These are phyloP conservation scores for Chalara sp. DNA, from an alignment of 2,329 filamentous ascomycete genomes.

Conservation along the genomic window DNA sequence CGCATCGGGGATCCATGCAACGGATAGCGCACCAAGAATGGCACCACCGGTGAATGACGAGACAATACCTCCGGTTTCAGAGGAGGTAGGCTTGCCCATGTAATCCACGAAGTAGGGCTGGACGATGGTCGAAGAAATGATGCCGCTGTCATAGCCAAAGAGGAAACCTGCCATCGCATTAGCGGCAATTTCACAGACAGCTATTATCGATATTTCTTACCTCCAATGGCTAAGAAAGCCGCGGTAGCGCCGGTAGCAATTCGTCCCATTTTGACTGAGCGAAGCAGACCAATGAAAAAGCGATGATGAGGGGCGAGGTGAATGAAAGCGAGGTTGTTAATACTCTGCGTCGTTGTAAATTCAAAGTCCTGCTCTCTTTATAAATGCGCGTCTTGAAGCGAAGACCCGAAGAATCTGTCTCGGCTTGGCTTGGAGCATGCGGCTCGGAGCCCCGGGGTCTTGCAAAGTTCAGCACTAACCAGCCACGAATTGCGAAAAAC, in stretches of 20 bases:
- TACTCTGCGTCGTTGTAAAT: too few relatives aligned
- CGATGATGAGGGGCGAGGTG: too few relatives aligned
- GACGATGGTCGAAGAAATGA: constrained; percentile 26
- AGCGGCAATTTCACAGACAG: neutral
- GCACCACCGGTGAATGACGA: constrained; percentile 34
- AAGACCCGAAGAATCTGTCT: too few relatives aligned
- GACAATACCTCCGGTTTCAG: constrained; percentile 30
- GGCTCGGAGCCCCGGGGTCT: too few relatives aligned
- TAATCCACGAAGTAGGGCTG: constrained; percentile 20
- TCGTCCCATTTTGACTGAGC: constrained; percentile 1
- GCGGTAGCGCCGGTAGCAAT: constrained; percentile 1
- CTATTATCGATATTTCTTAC: constrained; percentile 1
- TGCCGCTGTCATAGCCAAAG: constrained; percentile 28
- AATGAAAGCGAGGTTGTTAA: too few relatives aligned
- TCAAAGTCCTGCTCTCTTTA: too few relatives aligned
- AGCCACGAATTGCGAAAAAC: too few relatives aligned
- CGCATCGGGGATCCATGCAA: constrained; percentile 29
- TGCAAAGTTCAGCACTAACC: too few relatives aligned
- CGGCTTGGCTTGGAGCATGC: too few relatives aligned
- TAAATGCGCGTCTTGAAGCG: too few relatives aligned
- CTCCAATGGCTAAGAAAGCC: constrained; percentile 11
- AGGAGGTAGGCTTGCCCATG: constrained; percentile 4
- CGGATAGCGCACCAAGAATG: constrained; percentile 23
- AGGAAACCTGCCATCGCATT: constrained; percentile 21
- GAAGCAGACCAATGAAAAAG: too few relatives aligned